These are phyloP conservation scores for Persicaria tinctoria DNA, from an alignment of 148 eudicot species.

Conservation along the genomic window DNA sequence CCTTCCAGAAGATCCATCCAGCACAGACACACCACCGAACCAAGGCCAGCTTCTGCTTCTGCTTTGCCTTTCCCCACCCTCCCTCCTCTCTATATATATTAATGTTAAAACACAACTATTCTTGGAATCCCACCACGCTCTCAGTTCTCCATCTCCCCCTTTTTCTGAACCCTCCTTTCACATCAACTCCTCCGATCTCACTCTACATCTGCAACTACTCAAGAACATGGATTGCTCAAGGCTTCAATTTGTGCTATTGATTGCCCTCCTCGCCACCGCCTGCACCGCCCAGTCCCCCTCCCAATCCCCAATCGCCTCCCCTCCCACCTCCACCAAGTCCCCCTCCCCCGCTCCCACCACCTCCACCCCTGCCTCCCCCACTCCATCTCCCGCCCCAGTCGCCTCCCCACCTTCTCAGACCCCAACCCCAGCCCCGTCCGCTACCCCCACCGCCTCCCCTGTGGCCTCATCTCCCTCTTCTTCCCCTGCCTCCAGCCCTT, in stretches of 20 bases:
- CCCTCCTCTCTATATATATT: no score
- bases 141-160: neutral
- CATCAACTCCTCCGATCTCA: neutral
- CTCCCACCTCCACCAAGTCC: neutral
- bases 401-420: neutral
- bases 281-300: slow-evolving; percentile 33
- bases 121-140: no score
- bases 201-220: neutral
- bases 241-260: slow-evolving; percentile 12
- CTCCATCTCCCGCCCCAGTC: slow-evolving; percentile 10
- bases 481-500: neutral
- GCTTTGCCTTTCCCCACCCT: no score
- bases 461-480: neutral
- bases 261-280: slow-evolving; percentile 27
- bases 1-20: no score
- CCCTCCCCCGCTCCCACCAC: neutral
- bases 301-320: slow-evolving; percentile 19
- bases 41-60: no score
- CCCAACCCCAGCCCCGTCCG: neutral
- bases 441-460: neutral
- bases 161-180: neutral
- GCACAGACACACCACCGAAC: no score
- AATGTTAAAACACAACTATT: no score
- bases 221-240: neutral
- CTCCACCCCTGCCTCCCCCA: neutral